Percentiles rank a stretch among this genome's conserved stretches.
Conservation (phyloP, 1,284 basidiomycete genomes). For the Trichosporon inkin region DNA sequence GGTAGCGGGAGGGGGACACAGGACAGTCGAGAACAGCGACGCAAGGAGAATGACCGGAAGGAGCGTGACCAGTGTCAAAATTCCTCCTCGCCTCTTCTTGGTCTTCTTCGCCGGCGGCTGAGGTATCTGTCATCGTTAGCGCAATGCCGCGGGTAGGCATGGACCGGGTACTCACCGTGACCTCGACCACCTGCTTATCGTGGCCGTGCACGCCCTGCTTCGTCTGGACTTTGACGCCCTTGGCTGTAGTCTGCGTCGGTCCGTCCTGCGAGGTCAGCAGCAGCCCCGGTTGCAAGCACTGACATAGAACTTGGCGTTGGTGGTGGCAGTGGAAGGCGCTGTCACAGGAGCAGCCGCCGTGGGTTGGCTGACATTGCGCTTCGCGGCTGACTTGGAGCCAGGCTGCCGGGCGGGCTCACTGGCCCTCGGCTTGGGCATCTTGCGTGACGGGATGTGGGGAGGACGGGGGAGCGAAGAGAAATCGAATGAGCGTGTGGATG, state of each 20-base stretch:
- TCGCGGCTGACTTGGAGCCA: constrained; percentile 7
- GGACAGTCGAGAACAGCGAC: constrained; percentile 42
- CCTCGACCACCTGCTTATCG: neutral
- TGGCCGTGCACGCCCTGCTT: neutral
- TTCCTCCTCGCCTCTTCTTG: constrained; percentile 19
- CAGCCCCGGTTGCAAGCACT: neutral
- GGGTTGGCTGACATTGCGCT: constrained; percentile 15
- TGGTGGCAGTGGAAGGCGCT: neutral
- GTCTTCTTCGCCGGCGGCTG: neutral
- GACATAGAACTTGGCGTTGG: constrained; percentile 22
- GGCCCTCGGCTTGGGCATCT: constrained; percentile 13
- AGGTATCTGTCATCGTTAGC: neutral
- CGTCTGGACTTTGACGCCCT: constrained; percentile 2
- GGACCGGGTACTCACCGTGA: constrained; percentile 1
- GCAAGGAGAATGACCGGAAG: constrained; percentile 40
- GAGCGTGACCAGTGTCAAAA: constrained; percentile 36
- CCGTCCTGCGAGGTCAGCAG: constrained; percentile 1
- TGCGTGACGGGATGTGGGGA: neutral
- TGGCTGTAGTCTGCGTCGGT: neutral
- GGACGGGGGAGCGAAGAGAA: neutral
- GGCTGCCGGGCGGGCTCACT: constrained; percentile 9
- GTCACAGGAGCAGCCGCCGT: neutral
- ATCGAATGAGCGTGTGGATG: neutral
- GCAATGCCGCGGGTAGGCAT: neutral
- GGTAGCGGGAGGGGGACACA: constrained; percentile 37